Base-by-base conservation (phyloP, 2,329 filamentous ascomycete species). In the Phialocephala sp. region DNA sequence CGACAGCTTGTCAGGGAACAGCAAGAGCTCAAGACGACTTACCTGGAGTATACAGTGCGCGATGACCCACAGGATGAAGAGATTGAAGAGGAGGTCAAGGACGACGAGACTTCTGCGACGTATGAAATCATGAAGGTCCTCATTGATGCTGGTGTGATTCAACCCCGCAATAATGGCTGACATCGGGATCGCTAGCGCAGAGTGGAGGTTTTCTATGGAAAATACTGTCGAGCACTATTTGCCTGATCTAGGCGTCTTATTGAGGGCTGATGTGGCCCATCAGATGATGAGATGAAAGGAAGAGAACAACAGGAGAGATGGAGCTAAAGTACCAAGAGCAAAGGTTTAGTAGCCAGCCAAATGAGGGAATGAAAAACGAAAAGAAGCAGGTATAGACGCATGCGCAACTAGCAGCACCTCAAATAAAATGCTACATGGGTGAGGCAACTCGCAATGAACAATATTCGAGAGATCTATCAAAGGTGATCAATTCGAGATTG, bases 31-130 rank as follows among this genome's bases (percentile, higher is more conserved):
- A 79, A 81, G 65, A 74, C 74, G 55, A 77, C 80, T 63, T 85
- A 86, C 63, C 76, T 80, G 18, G 79, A 80, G n/a, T 11, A 22
- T 4, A 24, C n/a, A 20, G n/a, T 50, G 2, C 18, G n/a, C 11
- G n/a, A 50, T 50, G 41, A n/a, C 6, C 45, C 45, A 11, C 9
- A 50, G n/a, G 20, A 50, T 8, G n/a, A 20, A 5, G n/a, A 4
- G 18, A 14, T 22, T 11, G 41, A n/a, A 2, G 45, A 50, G 20
- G 45, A 50, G 6, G 22, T 8, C 9, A 20, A 50, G 45, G 45
- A 50, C 72, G 91, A 96, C 73, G 91, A 91, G 73, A 88, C 86
- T 0, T 91, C 96, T 73, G 91, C 91, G 73, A 88, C 86, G 0
- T 87, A 91, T 71, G 81, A 78, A 43, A 94, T 91, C 88, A 77